Conservation (phyloP, 2,329 filamentous ascomycete species). For the Hirsutella rhossiliensis region DNA sequence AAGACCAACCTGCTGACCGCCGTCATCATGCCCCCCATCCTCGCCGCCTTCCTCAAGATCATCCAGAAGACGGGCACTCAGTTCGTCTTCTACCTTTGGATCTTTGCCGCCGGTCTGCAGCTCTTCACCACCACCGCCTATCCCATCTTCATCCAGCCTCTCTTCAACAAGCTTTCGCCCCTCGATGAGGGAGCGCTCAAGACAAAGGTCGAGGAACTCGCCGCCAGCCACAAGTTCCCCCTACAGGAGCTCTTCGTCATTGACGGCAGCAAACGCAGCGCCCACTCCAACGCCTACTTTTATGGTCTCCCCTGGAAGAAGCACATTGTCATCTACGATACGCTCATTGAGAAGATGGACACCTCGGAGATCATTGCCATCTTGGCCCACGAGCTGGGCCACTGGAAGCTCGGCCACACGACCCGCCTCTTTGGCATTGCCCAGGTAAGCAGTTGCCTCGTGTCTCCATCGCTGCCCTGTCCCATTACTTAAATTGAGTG, state of each 20-base stretch:
- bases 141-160: constrained; percentile 80
- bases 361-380: constrained; percentile 90
- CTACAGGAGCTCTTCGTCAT: constrained; percentile 91
- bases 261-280: constrained; percentile 76
- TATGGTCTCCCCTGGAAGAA: constrained; percentile 99
- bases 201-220: constrained; percentile 73
- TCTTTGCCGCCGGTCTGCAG: constrained; percentile 81
- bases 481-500: background rate
- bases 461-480: background rate
- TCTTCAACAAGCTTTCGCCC: constrained; percentile 97
- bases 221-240: constrained; percentile 77
- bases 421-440: constrained; percentile 81
- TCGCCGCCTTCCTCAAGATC: constrained; percentile 86
- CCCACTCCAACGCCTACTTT: constrained; percentile 88
- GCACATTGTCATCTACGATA: constrained; percentile 99
- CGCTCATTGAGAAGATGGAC: constrained; percentile 88
- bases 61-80: constrained; percentile 85
- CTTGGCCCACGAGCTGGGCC: constrained; percentile 87
- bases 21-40: constrained; percentile 72
- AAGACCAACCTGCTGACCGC: constrained; percentile 79
- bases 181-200: constrained; percentile 81
- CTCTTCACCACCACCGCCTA: constrained; percentile 94
- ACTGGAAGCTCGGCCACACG: constrained; percentile 95
- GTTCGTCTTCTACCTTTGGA: constrained; percentile 98
- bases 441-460: constrained; percentile 40